These are phyloP conservation scores for Penicillium paradoxum DNA, from an alignment of 495 filamentous ascomycete species.

Conservation along the genomic window DNA sequence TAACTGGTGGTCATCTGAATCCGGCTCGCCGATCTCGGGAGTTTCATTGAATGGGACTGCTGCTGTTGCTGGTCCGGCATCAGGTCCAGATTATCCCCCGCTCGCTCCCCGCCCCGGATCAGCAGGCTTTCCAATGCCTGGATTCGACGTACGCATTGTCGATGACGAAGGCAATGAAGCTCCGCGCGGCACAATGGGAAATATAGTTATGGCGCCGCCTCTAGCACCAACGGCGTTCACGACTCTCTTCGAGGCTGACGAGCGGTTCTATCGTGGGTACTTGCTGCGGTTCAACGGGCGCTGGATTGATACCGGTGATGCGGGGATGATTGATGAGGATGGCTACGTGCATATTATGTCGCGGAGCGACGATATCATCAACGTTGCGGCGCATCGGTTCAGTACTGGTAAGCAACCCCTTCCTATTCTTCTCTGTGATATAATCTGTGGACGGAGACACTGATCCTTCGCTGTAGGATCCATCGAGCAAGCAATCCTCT, in stretches of 20 bases:
- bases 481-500: slow-evolving; percentile 86
- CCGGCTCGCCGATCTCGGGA: slow-evolving; percentile 83
- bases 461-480: slow-evolving; percentile 44
- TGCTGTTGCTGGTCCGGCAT: slow-evolving; percentile 7
- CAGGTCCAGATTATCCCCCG: slow-evolving; percentile 18
- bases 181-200: slow-evolving; percentile 69
- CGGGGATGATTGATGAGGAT: slow-evolving; percentile 75
- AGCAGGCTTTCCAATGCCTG: slow-evolving; percentile 84
- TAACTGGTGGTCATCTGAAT: slow-evolving; percentile 97
- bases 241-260: slow-evolving; percentile 77
- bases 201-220: slow-evolving; percentile 79
- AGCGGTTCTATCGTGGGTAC: slow-evolving; percentile 77
- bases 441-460: background rate
- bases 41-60: slow-evolving; percentile 53
- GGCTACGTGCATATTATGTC: slow-evolving; percentile 86
- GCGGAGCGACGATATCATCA: slow-evolving; percentile 87
- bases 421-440: background rate
- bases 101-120: slow-evolving; percentile 71
- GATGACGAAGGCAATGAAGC: slow-evolving; percentile 73
- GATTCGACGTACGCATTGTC: slow-evolving; percentile 80
- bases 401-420: slow-evolving; percentile 60
- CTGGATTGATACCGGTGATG: slow-evolving; percentile 89
- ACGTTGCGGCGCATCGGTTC: slow-evolving; percentile 89
- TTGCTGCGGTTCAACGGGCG: slow-evolving; percentile 70
- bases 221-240: slow-evolving; percentile 82